Evolutionary conservation across 2,329 filamentous ascomycete species (phyloP), one percentile per base, ranked within the genome.

Genomic region (Pyrenophora teres): DNA sequence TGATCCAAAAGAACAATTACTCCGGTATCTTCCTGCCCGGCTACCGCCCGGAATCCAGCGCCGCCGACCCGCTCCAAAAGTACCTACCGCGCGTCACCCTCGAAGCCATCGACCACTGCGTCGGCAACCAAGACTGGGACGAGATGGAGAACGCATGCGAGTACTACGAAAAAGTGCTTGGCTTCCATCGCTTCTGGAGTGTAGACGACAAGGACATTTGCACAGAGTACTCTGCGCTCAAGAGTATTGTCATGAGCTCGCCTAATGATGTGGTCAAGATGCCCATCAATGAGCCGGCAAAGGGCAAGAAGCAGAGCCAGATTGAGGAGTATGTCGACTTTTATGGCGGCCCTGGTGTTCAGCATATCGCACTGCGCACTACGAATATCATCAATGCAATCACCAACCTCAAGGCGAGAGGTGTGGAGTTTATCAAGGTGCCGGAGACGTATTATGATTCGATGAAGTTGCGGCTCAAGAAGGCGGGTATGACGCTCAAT

Each of bases 131-230:
- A 79, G 88, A 91, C 75, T 97, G 93, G 93, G 82, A 92, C 74
- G 87, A 92, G 74, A 96, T 97, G 83, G 82, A 87, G 50, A 77
- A 78, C 40, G 77, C 81, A 18, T 87, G 84, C 69, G 80, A 81
- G 52, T 87, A 85, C 75, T 97, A 97, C 79, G 92, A 97, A 78
- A 84, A 87, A 57, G 89, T 88, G 57, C 88, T 97, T 23, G 88
- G 88, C 47, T 97, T 97, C 83, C 92, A 96, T 79, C 90, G 92
- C 62, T 97, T 97, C 86, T 97, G 93, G 93, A 91, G 87, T 47
- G 92, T 97, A 52, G 93, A 97, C 74, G 93, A 97, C 80, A 88
- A 85, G 63, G 86, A 95, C 72, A 95, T 97, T 77, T 90, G 86
- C 82, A 96, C 90, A 61, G 92, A 96, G 71, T 97, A 90, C 82